Base-by-base conservation (phyloP, 2,329 filamentous ascomycete genomes). In the Pyrenophora teres region DNA sequence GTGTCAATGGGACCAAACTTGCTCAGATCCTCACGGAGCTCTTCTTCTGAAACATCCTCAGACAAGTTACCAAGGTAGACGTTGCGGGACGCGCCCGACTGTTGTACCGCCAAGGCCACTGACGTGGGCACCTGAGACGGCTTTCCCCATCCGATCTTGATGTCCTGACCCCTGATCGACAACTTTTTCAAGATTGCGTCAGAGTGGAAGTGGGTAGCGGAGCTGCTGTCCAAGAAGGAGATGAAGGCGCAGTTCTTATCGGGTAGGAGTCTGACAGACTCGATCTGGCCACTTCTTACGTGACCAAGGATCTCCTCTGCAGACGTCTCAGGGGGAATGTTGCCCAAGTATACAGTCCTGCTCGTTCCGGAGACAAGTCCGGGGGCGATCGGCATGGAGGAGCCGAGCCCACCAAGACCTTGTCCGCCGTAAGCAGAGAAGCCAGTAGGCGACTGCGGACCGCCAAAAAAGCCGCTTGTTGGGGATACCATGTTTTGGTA, bases 241-340 rank as follows among this genome's bases (percentile, higher is more conserved):
- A 99, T 97, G 81, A 99, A 99, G 52, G 94, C 94, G 72, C 94
- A 99, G 82, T 97, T 99, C 90, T 97, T 99, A 78, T 99, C 94
- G 19, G 93, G 91, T 48, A 99, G 82, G 60, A 99, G 83, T 65
- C 94, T 89, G 46, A 99, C 94, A n/a, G 94, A 97, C 80, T 99
- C 94, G 68, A 99, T 97, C 74, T 97, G 94, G 19, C 94, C 94
- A 75, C 94, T 97, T 59, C 94, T 86, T 54, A 99, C 94, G 70
- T 99, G 94, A 59, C 92, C 89, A 49, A 99, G 80, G 59, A 99
- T 96, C 78, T 99, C 94, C 78, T 99, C 94, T 7, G 94, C 93
- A 42, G 90, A 87, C 6, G 94, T 99, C 78, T 99, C 94, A 21
- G 92, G 90, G n/a, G 94, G 94, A 53, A 99, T 97, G 76, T 99